These are phyloP conservation scores for Sporothrix mexicana DNA, from an alignment of 2,329 filamentous ascomycete species.

Conservation along the genomic window DNA sequence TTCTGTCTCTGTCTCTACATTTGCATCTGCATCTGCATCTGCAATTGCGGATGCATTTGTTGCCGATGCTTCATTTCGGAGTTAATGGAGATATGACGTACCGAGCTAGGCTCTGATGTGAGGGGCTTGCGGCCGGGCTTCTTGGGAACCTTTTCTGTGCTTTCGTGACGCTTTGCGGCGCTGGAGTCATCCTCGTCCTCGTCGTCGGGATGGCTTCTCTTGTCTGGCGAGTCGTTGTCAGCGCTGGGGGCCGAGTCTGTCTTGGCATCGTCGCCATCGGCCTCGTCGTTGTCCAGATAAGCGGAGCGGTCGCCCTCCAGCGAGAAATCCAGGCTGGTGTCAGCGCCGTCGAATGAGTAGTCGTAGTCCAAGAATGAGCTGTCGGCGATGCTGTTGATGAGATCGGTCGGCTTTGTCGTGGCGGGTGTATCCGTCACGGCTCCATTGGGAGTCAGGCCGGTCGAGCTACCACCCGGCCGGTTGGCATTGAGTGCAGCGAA, in stretches of 20 bases:
- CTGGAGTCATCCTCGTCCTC: slow-evolving; percentile 65
- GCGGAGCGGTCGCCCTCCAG: slow-evolving; percentile 63
- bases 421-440: slow-evolving; percentile 56
- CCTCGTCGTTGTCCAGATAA: slow-evolving; percentile 59
- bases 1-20: background rate
- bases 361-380: slow-evolving; percentile 86
- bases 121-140: slow-evolving; percentile 96
- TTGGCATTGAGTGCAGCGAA: slow-evolving; percentile 79
- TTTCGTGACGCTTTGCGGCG: slow-evolving; percentile 74
- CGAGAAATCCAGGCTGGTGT: slow-evolving; percentile 78
- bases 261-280: slow-evolving; percentile 42
- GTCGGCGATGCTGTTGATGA: slow-evolving; percentile 64
- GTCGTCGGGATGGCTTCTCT: slow-evolving; percentile 74
- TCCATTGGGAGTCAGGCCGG: slow-evolving; percentile 42
- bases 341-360: slow-evolving; percentile 71
- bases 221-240: slow-evolving; percentile 67
- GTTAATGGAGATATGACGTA: slow-evolving; percentile 59
- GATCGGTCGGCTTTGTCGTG: slow-evolving; percentile 52
- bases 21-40: background rate
- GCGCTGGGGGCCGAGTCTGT: slow-evolving; percentile 55
- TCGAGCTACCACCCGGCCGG: slow-evolving; percentile 48
- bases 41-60: background rate
- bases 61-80: slow-evolving; percentile 14
- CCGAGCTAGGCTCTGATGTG: slow-evolving; percentile 92
- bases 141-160: slow-evolving; percentile 85